phyloP scores from a whole-genome alignment of 2,329 filamentous ascomycete species.

The Penicillium sclerotigenum region DNA sequence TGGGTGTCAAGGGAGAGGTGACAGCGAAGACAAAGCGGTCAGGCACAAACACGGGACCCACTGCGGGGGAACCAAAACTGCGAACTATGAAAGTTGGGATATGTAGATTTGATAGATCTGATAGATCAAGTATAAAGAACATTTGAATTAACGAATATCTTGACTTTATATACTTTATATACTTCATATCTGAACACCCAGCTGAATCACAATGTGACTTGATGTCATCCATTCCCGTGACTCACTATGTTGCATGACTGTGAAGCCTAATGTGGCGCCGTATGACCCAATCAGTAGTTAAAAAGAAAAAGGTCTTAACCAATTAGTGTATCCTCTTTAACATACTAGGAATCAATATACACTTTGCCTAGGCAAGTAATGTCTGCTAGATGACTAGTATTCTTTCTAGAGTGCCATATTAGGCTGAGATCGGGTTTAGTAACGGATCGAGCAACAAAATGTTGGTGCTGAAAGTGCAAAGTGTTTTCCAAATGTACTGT shows the following conservation, averaged over 20 bases:
- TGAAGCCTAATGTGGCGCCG: slow-evolving; percentile 8
- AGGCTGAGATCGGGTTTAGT: too few species aligned
- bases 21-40: slow-evolving; percentile 16
- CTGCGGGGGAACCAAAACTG: slow-evolving; percentile 16
- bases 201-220: background rate
- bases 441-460: too few species aligned
- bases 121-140: background rate
- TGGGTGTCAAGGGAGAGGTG: slow-evolving; percentile 1
- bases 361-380: background rate
- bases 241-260: slow-evolving; percentile 1
- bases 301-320: background rate
- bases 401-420: too few species aligned
- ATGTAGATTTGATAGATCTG: too few species aligned
- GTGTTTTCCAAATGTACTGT: too few species aligned
- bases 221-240: background rate
- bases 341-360: background rate
- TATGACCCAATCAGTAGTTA: slow-evolving; percentile 1
- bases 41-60: slow-evolving; percentile 24
- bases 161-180: too few species aligned
- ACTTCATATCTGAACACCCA: background rate
- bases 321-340: too few species aligned
- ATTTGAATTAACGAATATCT: too few species aligned
- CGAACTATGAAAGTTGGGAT: background rate
- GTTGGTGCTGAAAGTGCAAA: too few species aligned
- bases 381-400: too few species aligned